Percentiles rank a stretch among this genome's conserved stretches.
Evolutionary conservation across 1,284 basidiomycete species (phyloP).

Genomic region (Ustilago trichophora): DNA sequence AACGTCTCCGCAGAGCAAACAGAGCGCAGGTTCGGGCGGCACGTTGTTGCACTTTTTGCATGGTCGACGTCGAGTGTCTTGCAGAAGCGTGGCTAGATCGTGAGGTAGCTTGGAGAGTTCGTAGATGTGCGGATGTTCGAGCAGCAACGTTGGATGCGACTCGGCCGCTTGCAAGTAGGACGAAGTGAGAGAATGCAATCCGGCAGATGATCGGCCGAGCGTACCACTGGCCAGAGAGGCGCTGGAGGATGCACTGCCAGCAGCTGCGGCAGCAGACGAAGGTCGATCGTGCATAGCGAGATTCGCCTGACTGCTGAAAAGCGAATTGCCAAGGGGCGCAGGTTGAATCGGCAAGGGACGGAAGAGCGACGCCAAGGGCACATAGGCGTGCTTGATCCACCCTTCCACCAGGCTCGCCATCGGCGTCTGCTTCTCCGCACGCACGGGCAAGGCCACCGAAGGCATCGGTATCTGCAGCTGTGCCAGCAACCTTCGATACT

Average conservation of each 20-base stretch:
- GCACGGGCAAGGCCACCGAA: constrained; percentile 51
- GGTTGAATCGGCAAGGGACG: constrained; percentile 61
- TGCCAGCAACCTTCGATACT: constrained; percentile 56
- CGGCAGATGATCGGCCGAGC: constrained; percentile 26
- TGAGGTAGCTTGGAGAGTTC: constrained; percentile 82
- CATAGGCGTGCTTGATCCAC: constrained; percentile 66
- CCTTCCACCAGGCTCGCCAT: constrained; percentile 63
- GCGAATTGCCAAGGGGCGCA: constrained; percentile 28
- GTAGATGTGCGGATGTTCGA: constrained; percentile 85
- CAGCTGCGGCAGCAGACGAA: constrained; percentile 23
- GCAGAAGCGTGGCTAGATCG: constrained; percentile 84
- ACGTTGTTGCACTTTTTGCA: constrained; percentile 82
- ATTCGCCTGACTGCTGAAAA: constrained; percentile 11
- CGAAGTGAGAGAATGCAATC: constrained; percentile 24
- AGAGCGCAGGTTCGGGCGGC: constrained; percentile 87
- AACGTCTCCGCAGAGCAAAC: constrained; percentile 86
- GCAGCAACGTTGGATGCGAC: constrained; percentile 68
- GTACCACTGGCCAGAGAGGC: constrained; percentile 27
- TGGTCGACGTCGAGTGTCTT: constrained; percentile 74
- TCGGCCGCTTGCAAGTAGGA: constrained; percentile 48
- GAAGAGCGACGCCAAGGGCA: constrained; percentile 62
- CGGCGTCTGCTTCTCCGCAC: constrained; percentile 58
- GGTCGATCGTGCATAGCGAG: constrained; percentile 20
- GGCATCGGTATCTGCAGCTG: constrained; percentile 57
- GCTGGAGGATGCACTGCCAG: constrained; percentile 15